Evolutionary conservation across 176 grass and related monocot genomes (phyloP), one percentile per base, ranked within the genome.

Genomic region (Poa pratensis): DNA sequence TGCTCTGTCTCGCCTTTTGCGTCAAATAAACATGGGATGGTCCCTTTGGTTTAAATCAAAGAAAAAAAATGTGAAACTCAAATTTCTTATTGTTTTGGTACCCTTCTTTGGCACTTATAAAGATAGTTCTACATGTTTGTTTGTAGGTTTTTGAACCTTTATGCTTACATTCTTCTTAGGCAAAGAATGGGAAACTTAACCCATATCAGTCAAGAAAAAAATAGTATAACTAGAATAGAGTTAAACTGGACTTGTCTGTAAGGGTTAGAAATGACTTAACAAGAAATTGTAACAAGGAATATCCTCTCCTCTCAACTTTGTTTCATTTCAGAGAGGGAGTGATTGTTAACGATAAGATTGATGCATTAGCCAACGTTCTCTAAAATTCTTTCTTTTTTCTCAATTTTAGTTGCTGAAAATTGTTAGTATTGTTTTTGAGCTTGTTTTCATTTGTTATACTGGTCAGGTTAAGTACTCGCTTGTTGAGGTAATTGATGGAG

Each of bases 401-500:
- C 18, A 40, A 40, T 69, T 69, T 3, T 69, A 69, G 34, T 40
- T 69, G 34, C 20, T 69, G 18, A 40, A 69, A 40, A 37, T 40
- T 40, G 18, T 11, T 35, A 9, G 9, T 20, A 68, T 0, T 40
- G 66, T 69, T n/a, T 34, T 40, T 69, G 66, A 69, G 18, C 34
- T 69, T 69, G 18, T 40, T 69, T 69, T 69, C 37, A n/a, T n/a
- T 69, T 32, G 19, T n/a, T 20, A n/a, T 39, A 69, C 40, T 40
- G 18, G 17, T 4, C 66, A 69, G 34, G 66, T 69, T 69, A 40
- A 40, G 18, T 40, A 69, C 37, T 69, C 34, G 8, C 34, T 69
- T 20, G 66, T 40, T 69, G 66, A 69, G 34, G 66, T 34, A 69
- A n/a, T 40, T n/a, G 66, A 39, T 20, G 66, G 66, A 69, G 18